These are phyloP conservation scores for Inonotus hispidus DNA, from an alignment of 1,284 basidiomycete genomes.

Conservation along the genomic window DNA sequence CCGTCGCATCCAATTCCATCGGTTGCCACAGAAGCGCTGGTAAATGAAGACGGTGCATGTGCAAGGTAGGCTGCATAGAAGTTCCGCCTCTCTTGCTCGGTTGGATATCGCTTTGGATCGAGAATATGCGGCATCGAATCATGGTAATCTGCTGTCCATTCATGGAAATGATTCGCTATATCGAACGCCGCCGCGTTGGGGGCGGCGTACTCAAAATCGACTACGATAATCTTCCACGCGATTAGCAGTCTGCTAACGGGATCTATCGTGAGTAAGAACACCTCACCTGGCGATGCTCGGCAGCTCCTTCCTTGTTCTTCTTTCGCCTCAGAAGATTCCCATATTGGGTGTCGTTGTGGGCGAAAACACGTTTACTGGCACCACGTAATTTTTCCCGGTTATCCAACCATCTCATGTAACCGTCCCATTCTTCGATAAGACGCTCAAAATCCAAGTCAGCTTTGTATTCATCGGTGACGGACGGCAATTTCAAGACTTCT, in stretches of 20 bases:
- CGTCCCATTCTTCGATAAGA: constrained; percentile 61
- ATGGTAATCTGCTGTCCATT: constrained; percentile 92
- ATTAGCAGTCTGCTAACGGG: neutral
- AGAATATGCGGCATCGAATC: constrained; percentile 69
- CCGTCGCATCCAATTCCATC: constrained; percentile 28
- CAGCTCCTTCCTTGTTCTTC: constrained; percentile 44
- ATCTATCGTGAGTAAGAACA: neutral
- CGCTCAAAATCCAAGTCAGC: constrained; percentile 52
- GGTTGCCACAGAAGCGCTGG: constrained; percentile 26
- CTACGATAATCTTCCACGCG: constrained; percentile 72
- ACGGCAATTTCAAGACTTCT: constrained; percentile 54
- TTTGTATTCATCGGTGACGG: constrained; percentile 38
- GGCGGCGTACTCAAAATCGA: constrained; percentile 93
- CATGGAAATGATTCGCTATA: constrained; percentile 94
- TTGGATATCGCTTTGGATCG: constrained; percentile 67
- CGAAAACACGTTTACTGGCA: constrained; percentile 63
- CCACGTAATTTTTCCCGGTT: constrained; percentile 51
- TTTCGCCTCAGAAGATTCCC: constrained; percentile 83
- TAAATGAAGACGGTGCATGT: constrained; percentile 30
- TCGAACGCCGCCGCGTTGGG: constrained; percentile 89
- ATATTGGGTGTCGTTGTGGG: constrained; percentile 92
- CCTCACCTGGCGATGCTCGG: constrained; percentile 64
- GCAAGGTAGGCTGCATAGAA: constrained; percentile 83
- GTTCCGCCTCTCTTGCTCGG: constrained; percentile 63
- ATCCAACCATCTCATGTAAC: constrained; percentile 65